Percentiles rank a stretch among this genome's conserved stretches.
phyloP scores from a whole-genome alignment of 768 basidiomycete genomes.

The Leccinum rimulosum region DNA sequence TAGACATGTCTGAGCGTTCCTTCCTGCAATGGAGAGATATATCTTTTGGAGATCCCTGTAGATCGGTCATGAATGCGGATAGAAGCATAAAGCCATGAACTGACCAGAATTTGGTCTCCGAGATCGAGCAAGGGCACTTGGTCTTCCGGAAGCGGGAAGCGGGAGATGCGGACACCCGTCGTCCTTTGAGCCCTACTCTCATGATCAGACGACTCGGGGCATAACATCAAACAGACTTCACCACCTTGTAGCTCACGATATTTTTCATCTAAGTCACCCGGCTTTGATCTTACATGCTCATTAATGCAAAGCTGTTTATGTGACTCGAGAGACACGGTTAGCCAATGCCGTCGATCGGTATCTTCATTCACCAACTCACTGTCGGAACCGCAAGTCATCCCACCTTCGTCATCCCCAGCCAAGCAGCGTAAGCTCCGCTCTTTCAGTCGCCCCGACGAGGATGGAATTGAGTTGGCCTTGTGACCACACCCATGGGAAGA shows the following conservation, averaged over 20 bases:
- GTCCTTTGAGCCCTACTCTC: constrained; percentile 54
- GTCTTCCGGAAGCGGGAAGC: constrained; percentile 46
- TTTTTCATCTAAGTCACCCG: constrained; percentile 78
- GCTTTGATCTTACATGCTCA: constrained; percentile 61
- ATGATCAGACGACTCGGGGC: constrained; percentile 2
- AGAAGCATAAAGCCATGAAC: not conserved
- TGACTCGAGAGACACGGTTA: constrained; percentile 84
- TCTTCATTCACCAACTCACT: not conserved
- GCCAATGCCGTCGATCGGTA: constrained; percentile 33
- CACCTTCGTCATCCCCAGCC: constrained; percentile 18
- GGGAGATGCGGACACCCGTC: constrained; percentile 78
- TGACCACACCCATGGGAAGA: constrained; percentile 12
- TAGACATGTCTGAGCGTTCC: constrained; percentile 70
- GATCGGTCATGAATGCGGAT: not conserved
- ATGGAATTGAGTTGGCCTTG: not conserved
- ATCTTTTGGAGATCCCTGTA: constrained; percentile 83
- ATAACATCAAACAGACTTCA: constrained; percentile 21
- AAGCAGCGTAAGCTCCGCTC: constrained; percentile 16
- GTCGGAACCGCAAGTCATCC: not conserved
- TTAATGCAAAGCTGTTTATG: constrained; percentile 93
- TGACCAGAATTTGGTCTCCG: constrained; percentile 81
- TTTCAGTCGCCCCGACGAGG: constrained; percentile 8
- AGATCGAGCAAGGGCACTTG: constrained; percentile 74
- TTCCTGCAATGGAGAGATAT: constrained; percentile 82
- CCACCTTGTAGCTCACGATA: constrained; percentile 81